Base-by-base conservation (phyloP, 2,329 filamentous ascomycete genomes). In the Epichloe gansuensis region DNA sequence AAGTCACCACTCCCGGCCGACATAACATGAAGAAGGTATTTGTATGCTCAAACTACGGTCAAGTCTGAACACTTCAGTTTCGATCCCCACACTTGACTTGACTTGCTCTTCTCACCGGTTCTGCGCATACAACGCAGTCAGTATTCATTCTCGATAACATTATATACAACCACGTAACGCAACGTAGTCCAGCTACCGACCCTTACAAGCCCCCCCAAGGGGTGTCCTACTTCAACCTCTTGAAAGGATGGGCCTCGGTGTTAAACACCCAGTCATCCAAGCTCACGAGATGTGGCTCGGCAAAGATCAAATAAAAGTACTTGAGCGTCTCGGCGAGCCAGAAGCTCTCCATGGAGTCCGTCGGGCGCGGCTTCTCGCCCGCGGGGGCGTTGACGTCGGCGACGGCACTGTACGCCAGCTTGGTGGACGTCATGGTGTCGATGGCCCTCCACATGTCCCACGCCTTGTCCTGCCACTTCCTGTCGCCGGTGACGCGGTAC, bases 321-420 rank as follows among this genome's bases (percentile, higher is more conserved):
- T 88, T 88, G 55, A 88, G 67, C 31, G 85, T 89, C 70, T 88
- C 85, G 0, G 80, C 80, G 59, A 84, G 71, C 82, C 85, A 89
- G 62, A 87, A 88, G 54, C 63, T 64, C 67, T 87, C 80, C 80
- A 84, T 83, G n/a, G 76, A 77, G 60, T 88, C 83, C 38, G 70
- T 65, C 54, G 69, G 67, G 44, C 71, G 56, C 1, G 67, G 62
- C 48, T 62, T 58, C 17, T 65, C 64, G 1, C 54, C 57, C 15
- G 6, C 1, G 0, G 59, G 53, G 5, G 60, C 57, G 1, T 60
- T 60, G 5, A 70, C 69, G 46, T 76, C 71, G 50, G 64, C 57
- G 4, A 80, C 71, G 3, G 75, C 70, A n/a, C 73, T 72, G 57
- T 77, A 75, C 6, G 73, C 76, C 48, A 72, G 59, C 28, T 69